Percentiles rank a stretch among this genome's conserved stretches.
Conservation (phyloP, 2,329 filamentous ascomycete genomes). For the Chaetomiaceae sp. region DNA sequence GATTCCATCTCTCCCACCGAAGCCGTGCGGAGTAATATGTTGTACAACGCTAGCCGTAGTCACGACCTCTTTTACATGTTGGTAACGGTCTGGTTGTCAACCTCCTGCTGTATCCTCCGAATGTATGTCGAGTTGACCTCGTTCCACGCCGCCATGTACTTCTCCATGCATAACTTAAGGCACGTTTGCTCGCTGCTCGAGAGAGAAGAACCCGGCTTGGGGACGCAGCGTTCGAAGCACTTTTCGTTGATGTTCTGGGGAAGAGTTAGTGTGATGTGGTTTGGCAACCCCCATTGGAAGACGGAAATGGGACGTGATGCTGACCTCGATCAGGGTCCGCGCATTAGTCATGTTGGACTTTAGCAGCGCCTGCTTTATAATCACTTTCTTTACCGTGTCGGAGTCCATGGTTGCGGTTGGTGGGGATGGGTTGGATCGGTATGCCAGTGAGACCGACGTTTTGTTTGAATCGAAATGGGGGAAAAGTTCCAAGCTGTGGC, state of each 20-base stretch:
- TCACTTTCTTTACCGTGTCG: slow-evolving; percentile 53
- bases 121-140: slow-evolving; percentile 66
- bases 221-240: slow-evolving; percentile 74
- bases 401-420: slow-evolving; percentile 50
- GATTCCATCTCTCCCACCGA: too few relatives aligned
- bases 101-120: slow-evolving; percentile 57
- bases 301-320: neutral
- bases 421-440: neutral
- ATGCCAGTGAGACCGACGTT: neutral
- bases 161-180: slow-evolving; percentile 74
- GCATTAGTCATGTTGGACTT: slow-evolving; percentile 66
- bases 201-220: slow-evolving; percentile 63
- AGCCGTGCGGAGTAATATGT: neutral
- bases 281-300: too few relatives aligned
- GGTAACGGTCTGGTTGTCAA: slow-evolving; percentile 29
- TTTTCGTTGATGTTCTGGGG: slow-evolving; percentile 71
- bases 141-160: slow-evolving; percentile 81
- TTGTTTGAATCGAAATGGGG: neutral
- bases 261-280: too few relatives aligned
- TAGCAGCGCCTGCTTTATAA: slow-evolving; percentile 61
- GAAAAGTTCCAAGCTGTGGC: slow-evolving; percentile 20
- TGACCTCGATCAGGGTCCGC: slow-evolving; percentile 64
- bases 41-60: too few relatives aligned
- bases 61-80: too few relatives aligned
- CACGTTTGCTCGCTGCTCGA: slow-evolving; percentile 66